Percentiles rank a stretch among this genome's conserved stretches.
These are phyloP conservation scores for Lentinula guzmanii DNA, from an alignment of 768 basidiomycete species.

Conservation along the genomic window DNA sequence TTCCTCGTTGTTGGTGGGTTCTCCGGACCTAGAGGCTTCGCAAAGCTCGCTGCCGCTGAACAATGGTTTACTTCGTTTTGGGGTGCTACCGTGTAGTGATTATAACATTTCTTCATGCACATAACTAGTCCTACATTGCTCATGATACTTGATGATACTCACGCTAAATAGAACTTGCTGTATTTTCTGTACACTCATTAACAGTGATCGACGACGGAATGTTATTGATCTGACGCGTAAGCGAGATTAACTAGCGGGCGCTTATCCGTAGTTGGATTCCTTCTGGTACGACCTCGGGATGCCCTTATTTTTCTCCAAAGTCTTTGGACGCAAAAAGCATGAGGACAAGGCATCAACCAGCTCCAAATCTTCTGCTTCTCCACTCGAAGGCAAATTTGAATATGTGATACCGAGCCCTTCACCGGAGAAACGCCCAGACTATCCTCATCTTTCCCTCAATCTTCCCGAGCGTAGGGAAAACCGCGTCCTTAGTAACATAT, in stretches of 20 bases:
- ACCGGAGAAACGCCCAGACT: constrained; percentile 28
- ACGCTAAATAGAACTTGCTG: neutral
- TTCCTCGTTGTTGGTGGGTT: constrained; percentile 39
- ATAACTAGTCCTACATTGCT: neutral
- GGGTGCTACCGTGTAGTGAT: neutral
- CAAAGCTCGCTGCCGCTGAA: constrained; percentile 36
- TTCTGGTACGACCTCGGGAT: constrained; percentile 26
- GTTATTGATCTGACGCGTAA: neutral
- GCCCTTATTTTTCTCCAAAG: constrained; percentile 72
- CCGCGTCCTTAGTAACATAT: constrained; percentile 50
- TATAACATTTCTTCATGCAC: neutral
- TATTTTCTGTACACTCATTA: neutral
- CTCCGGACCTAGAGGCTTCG: constrained; percentile 38
- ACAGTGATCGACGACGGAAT: no score
- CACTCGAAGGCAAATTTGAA: constrained; percentile 74
- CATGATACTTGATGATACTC: neutral
- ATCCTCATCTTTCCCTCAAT: constrained; percentile 58
- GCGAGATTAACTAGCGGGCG: neutral
- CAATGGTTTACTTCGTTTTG: constrained; percentile 26
- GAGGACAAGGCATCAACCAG: constrained; percentile 42
- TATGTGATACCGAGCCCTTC: constrained; percentile 51
- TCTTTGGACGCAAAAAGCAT: constrained; percentile 68
- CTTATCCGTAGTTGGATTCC: neutral
- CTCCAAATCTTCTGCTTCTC: constrained; percentile 32
- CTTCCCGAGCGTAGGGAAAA: constrained; percentile 47